These are phyloP conservation scores for Fraxinus nigra DNA, from an alignment of 305 asterid genomes.

Conservation along the genomic window DNA sequence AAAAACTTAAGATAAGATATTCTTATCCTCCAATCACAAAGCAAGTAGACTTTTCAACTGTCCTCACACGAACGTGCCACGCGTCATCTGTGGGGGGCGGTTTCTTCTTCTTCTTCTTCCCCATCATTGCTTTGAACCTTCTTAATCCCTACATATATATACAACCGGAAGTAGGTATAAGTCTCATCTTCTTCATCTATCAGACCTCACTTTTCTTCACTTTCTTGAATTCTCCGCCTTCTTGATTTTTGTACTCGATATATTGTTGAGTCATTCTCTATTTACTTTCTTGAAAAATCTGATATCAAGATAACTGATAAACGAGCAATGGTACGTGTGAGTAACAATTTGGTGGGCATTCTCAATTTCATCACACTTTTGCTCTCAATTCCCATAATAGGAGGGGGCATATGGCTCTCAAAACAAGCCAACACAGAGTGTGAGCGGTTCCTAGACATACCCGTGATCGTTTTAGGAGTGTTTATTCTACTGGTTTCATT, in stretches of 20 bases:
- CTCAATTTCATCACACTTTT: slow-evolving; percentile 60
- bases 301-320: not conserved
- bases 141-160: not conserved
- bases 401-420: slow-evolving; percentile 87
- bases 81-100: slow-evolving; percentile 26
- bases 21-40: not conserved
- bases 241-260: not conserved
- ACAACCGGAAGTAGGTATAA: not conserved
- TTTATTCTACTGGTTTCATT: slow-evolving; percentile 68
- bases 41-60: not conserved
- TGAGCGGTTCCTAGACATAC: slow-evolving; percentile 70
- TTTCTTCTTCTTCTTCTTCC: not conserved
- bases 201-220: not conserved
- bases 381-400: slow-evolving; percentile 68
- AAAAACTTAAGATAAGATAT: not conserved
- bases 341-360: slow-evolving; percentile 68
- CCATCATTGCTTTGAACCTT: not conserved
- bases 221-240: not conserved
- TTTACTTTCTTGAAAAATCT: not conserved
- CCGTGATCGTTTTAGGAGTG: slow-evolving; percentile 70
- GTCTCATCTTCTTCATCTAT: not conserved
- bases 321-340: slow-evolving; percentile 52
- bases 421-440: slow-evolving; percentile 66
- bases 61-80: slow-evolving; percentile 24
- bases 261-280: not conserved